Evolutionary conservation across 306 rosid species (phyloP).

Genomic region (Prunus fruticosa): DNA sequence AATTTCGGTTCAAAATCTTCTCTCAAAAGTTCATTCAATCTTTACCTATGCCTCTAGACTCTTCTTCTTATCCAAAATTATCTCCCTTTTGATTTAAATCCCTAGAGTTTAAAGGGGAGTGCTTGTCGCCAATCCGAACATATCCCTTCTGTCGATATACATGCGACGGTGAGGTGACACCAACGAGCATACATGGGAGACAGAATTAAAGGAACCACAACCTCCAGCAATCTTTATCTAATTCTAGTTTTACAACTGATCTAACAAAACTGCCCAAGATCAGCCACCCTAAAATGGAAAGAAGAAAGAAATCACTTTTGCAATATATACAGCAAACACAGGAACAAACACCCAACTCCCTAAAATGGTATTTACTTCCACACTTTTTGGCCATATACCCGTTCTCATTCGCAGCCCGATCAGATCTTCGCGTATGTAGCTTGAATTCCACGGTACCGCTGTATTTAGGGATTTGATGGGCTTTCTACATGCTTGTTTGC

Average conservation of each 20-base stretch:
- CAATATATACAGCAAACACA: slow-evolving; percentile 43
- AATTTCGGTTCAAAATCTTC: too few species aligned
- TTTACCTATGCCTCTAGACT: too few species aligned
- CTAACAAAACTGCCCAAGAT: slow-evolving; percentile 24
- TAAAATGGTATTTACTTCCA: slow-evolving; percentile 11
- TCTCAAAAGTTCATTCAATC: too few species aligned
- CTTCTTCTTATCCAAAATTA: too few species aligned
- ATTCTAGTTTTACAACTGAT: slow-evolving; percentile 2
- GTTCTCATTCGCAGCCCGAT: slow-evolving; percentile 3
- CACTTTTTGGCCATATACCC: slow-evolving; percentile 20
- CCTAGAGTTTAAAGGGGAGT: neutral
- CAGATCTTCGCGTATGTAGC: neutral
- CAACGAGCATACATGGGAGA: neutral
- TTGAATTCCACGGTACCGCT: slow-evolving; percentile 22
- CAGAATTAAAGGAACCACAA: neutral
- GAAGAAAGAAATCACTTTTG: slow-evolving; percentile 24
- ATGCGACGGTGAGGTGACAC: neutral
- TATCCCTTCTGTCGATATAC: neutral
- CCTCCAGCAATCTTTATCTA: neutral
- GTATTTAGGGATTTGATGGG: slow-evolving; percentile 60
- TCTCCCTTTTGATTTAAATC: neutral
- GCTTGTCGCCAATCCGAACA: too few species aligned
- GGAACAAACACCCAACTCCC: slow-evolving; percentile 16
- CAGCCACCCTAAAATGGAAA: slow-evolving; percentile 22
- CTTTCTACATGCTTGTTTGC: slow-evolving; percentile 73